Percentiles rank a stretch among this genome's conserved stretches.
phyloP scores from a whole-genome alignment of 495 filamentous ascomycete genomes.

The Talaromyces wortmannii region DNA sequence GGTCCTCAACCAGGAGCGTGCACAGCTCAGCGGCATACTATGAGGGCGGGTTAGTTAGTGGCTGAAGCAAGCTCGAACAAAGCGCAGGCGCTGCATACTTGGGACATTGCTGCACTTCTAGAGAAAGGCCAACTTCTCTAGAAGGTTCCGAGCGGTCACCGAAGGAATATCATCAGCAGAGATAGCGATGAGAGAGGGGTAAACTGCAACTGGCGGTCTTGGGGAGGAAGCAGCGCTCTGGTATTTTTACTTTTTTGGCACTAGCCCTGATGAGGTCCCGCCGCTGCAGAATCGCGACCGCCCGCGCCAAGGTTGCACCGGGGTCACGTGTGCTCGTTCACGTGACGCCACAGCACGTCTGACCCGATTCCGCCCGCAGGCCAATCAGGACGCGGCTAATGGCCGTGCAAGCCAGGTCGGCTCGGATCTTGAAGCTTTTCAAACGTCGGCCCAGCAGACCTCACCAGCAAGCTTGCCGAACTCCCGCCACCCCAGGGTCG shows the following conservation, averaged over 20 bases:
- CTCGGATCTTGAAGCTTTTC: constrained; percentile 46
- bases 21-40: constrained; percentile 73
- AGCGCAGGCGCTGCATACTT: constrained; percentile 29
- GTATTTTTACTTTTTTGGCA: constrained; percentile 21
- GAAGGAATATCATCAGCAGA: constrained; percentile 32
- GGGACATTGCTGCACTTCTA: constrained; percentile 55
- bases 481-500: constrained; percentile 18
- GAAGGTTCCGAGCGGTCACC: constrained; percentile 63
- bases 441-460: constrained; percentile 20
- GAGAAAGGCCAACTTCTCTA: constrained; percentile 68
- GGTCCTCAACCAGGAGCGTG: constrained; percentile 78
- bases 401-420: constrained; percentile 14
- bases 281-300: constrained; percentile 8
- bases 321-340: background rate
- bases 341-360: constrained; percentile 26
- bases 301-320: too few species aligned
- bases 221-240: background rate
- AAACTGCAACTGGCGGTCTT: background rate
- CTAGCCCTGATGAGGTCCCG: constrained; percentile 17
- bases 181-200: background rate
- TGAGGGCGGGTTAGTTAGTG: constrained; percentile 4
- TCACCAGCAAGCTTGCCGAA: constrained; percentile 11
- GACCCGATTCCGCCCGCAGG: constrained; percentile 40
- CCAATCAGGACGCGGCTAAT: constrained; percentile 39
- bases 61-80: background rate